Percentiles rank a stretch among this genome's conserved stretches.
Evolutionary conservation across 2,329 filamentous ascomycete species (phyloP).

Genomic region (Trichoderma semiorbis): DNA sequence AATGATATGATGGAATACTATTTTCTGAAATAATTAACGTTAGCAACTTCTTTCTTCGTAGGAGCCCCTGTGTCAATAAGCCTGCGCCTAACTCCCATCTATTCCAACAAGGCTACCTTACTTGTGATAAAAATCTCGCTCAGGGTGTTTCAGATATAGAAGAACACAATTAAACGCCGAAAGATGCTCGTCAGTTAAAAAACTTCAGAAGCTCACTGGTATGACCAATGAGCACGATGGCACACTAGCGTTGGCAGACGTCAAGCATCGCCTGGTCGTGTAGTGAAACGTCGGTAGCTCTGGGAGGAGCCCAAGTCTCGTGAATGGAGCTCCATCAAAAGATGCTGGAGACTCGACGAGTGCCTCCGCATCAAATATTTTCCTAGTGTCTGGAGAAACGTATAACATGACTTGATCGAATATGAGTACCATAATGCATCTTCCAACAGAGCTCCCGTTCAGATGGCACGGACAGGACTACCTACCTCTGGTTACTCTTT

Average conservation of each 20-base stretch:
- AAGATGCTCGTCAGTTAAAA: no score
- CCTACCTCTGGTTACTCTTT: slow-evolving; percentile 61
- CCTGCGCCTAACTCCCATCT: no score
- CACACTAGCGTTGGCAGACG: slow-evolving; percentile 82
- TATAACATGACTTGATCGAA: slow-evolving; percentile 62
- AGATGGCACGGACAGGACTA: slow-evolving; percentile 11
- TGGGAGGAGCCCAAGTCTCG: slow-evolving; percentile 53
- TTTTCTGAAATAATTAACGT: not conserved
- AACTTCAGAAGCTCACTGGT: slow-evolving; percentile 48
- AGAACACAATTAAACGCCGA: no score
- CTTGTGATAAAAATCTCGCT: no score
- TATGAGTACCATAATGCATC: no score
- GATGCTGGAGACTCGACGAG: slow-evolving; percentile 79
- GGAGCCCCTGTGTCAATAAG: no score
- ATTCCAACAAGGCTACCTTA: no score
- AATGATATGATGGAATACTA: not conserved
- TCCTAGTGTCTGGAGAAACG: slow-evolving; percentile 82
- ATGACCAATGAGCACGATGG: slow-evolving; percentile 80
- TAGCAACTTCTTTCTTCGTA: no score
- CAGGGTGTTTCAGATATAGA: no score
- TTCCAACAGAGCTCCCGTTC: not conserved
- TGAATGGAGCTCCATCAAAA: slow-evolving; percentile 81
- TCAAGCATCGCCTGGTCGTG: slow-evolving; percentile 70
- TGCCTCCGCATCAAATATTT: slow-evolving; percentile 82
- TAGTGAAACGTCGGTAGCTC: not conserved